phyloP scores from a whole-genome alignment of 1,284 basidiomycete genomes.

The Anthracocystis panici-leucophaei region DNA sequence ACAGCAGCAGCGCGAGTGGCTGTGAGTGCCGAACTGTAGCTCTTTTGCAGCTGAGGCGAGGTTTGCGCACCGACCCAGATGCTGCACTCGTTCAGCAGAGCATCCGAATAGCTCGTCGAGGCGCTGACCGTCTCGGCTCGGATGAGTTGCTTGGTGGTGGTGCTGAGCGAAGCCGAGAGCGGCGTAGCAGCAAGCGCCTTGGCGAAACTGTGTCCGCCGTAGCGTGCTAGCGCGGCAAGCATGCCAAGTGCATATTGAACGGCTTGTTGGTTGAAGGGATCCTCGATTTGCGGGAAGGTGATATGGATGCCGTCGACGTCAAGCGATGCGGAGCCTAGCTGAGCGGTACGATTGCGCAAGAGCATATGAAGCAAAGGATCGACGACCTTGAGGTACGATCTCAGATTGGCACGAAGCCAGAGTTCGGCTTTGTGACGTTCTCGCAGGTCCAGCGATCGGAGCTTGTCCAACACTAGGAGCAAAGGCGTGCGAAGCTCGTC shows the following conservation, averaged over 20 bases:
- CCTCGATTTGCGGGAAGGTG: slow-evolving; percentile 74
- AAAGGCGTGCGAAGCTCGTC: slow-evolving; percentile 75
- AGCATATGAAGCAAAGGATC: slow-evolving; percentile 57
- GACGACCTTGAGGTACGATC: slow-evolving; percentile 53
- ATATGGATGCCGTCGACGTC: slow-evolving; percentile 20
- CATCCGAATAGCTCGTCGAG: slow-evolving; percentile 30
- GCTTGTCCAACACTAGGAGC: slow-evolving; percentile 85
- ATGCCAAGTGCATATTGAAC: slow-evolving; percentile 78
- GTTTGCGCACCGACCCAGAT: slow-evolving; percentile 39
- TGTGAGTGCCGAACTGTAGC: neutral
- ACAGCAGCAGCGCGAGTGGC: slow-evolving; percentile 78
- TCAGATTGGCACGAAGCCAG: slow-evolving; percentile 61
- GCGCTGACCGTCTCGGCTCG: slow-evolving; percentile 13
- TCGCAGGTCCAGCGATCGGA: slow-evolving; percentile 69
- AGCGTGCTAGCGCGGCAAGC: slow-evolving; percentile 81
- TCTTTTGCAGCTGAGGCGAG: slow-evolving; percentile 7
- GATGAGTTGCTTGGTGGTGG: slow-evolving; percentile 24
- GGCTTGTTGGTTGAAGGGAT: slow-evolving; percentile 81
- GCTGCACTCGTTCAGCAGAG: slow-evolving; percentile 38
- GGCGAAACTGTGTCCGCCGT: slow-evolving; percentile 87
- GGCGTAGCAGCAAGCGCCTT: slow-evolving; percentile 29
- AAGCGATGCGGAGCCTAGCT: neutral
- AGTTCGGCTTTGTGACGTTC: slow-evolving; percentile 49
- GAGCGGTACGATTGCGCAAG: slow-evolving; percentile 15
- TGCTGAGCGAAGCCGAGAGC: slow-evolving; percentile 33